Evolutionary conservation across 805 yeast species (phyloP).

Genomic region (Ogataea kodamae): DNA sequence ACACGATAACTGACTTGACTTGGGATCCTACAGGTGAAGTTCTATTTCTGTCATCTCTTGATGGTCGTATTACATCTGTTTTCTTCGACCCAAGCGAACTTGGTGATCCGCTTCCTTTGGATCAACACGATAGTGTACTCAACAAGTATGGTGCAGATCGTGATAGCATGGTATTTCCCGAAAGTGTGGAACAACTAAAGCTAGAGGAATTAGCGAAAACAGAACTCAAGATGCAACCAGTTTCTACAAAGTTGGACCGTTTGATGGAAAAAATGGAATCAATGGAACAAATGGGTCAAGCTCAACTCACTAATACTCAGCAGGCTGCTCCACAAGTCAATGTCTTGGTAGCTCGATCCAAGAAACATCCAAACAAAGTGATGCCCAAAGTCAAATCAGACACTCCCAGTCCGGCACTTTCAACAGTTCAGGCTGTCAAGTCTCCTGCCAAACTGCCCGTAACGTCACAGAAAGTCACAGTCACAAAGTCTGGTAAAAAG

Average conservation of each 20-base stretch:
- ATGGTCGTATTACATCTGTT: slow-evolving; percentile 73
- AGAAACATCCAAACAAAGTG: slow-evolving; percentile 30
- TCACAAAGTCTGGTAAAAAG: slow-evolving; percentile 73
- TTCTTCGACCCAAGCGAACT: slow-evolving; percentile 61
- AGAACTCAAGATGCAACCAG: slow-evolving; percentile 14
- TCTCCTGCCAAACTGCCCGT: too few relatives aligned
- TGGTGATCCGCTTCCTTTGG: slow-evolving; percentile 60
- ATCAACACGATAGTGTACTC: slow-evolving; percentile 62
- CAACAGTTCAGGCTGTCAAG: too few relatives aligned
- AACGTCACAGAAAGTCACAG: slow-evolving; percentile 46
- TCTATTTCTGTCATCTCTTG: slow-evolving; percentile 75
- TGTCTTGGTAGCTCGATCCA: slow-evolving; percentile 30
- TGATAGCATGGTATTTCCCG: slow-evolving; percentile 82
- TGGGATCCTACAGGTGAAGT: slow-evolving; percentile 83
- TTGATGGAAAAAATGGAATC: slow-evolving; percentile 31
- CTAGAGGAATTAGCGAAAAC: slow-evolving; percentile 61
- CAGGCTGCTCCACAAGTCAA: slow-evolving; percentile 20
- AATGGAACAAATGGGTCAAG: slow-evolving; percentile 8
- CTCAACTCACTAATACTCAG: neutral
- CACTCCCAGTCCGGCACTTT: too few relatives aligned
- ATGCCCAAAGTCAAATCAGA: slow-evolving; percentile 20
- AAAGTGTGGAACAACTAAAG: slow-evolving; percentile 71
- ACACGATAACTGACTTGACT: slow-evolving; percentile 80
- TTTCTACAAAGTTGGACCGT: slow-evolving; percentile 36
- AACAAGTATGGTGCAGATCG: slow-evolving; percentile 85